phyloP scores from a whole-genome alignment of 768 basidiomycete species.

The Boletus subparvulus region DNA sequence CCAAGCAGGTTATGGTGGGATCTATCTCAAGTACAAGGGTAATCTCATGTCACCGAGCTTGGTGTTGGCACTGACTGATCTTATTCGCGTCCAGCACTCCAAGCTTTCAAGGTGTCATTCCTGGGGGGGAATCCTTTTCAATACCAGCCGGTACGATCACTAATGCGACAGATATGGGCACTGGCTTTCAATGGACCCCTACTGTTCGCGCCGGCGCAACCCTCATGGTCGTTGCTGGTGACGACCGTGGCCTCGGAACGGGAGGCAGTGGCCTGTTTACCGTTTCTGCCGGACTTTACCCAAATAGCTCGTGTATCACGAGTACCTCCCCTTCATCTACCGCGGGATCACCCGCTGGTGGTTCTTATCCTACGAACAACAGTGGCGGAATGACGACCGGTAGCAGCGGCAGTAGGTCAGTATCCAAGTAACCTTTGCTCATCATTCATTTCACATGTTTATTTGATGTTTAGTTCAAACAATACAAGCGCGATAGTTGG shows the following conservation, averaged over 20 bases:
- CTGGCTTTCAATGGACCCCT: constrained; percentile 70
- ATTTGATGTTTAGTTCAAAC: constrained; percentile 26
- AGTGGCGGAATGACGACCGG: constrained; percentile 34
- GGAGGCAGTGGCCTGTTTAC: constrained; percentile 63
- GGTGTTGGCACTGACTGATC: not conserved
- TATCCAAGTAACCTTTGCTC: not conserved
- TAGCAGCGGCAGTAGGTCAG: constrained; percentile 29
- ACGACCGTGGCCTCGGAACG: constrained; percentile 61
- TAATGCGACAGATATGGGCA: constrained; percentile 43
- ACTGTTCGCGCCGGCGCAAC: constrained; percentile 63
- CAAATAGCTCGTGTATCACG: constrained; percentile 55
- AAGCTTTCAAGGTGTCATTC: constrained; percentile 71
- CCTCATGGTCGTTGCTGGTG: constrained; percentile 65
- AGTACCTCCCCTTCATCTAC: constrained; percentile 72
- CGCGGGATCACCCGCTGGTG: constrained; percentile 73
- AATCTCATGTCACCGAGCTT: constrained; percentile 13
- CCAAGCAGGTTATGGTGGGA: constrained; percentile 69
- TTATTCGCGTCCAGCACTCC: constrained; percentile 41
- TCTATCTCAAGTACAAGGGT: constrained; percentile 52
- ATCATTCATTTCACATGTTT: not conserved
- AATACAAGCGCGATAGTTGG: constrained; percentile 55
- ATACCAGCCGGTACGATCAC: constrained; percentile 56
- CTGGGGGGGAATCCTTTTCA: constrained; percentile 73
- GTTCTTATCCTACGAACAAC: constrained; percentile 60
- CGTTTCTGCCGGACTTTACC: constrained; percentile 51